Conservation (phyloP, 73 alveolate genomes). For the Halteria grandinella region DNA sequence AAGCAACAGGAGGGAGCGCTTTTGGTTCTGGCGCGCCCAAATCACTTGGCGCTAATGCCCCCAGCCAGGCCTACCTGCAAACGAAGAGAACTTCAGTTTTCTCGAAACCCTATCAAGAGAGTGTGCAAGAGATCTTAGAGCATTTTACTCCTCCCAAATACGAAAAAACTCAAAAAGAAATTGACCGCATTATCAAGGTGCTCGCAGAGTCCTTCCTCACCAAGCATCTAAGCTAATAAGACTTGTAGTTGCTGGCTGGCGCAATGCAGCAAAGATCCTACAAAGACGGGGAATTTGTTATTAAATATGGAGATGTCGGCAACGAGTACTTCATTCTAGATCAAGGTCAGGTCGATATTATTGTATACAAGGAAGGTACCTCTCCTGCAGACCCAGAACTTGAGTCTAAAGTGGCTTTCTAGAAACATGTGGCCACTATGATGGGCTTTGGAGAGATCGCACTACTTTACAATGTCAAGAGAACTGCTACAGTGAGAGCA, state of each 20-base stretch:
- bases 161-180: slow-evolving; percentile 42
- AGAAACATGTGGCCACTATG: slow-evolving; percentile 67
- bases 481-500: slow-evolving; percentile 93
- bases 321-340: slow-evolving; percentile 51
- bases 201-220: slow-evolving; percentile 38
- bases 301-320: slow-evolving; percentile 54
- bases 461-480: slow-evolving; percentile 86
- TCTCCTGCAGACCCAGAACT: slow-evolving; percentile 25
- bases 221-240: slow-evolving; percentile 5
- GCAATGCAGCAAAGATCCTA: slow-evolving; percentile 11
- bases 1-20: too few species aligned
- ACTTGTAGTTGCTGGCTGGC: slow-evolving; percentile 9
- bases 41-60: too few species aligned
- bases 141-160: too few species aligned
- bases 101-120: too few species aligned
- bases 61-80: too few species aligned
- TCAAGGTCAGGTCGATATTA: slow-evolving; percentile 40
- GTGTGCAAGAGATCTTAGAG: too few species aligned
- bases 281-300: slow-evolving; percentile 14
- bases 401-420: slow-evolving; percentile 1
- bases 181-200: background rate
- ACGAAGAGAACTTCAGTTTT: too few species aligned
- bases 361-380: slow-evolving; percentile 43
- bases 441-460: slow-evolving; percentile 97
- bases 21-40: too few species aligned